These are phyloP conservation scores for Globisporangium splendens DNA, from an alignment of 352 stramenopile genomes.

Conservation along the genomic window DNA sequence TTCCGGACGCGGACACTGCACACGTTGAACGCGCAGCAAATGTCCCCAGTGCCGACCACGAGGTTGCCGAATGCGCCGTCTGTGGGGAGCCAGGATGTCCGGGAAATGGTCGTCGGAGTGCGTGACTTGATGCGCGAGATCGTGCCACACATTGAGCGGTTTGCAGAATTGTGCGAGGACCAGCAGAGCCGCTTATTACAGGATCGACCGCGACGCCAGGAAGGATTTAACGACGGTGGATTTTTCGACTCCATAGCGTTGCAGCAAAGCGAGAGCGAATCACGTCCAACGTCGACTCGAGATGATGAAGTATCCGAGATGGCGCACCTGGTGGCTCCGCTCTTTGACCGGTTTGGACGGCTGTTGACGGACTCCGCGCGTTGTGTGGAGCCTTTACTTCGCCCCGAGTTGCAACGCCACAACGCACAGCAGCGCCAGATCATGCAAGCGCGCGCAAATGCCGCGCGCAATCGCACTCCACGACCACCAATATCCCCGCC, in stretches of 20 bases:
- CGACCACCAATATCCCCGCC: conserved; percentile 2
- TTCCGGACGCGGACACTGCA: conserved; percentile 93
- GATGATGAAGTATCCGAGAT: conserved; percentile 24
- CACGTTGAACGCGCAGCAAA: conserved; percentile 32
- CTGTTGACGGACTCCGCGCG: conserved; percentile 65
- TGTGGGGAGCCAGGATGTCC: conserved; percentile 40
- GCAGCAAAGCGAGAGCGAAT: too few species aligned
- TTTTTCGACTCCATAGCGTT: too few species aligned
- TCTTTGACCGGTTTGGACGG: conserved; percentile 81
- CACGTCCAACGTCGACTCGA: neutral
- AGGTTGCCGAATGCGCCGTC: conserved; percentile 48
- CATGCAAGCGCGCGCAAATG: conserved; percentile 19
- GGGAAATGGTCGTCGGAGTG: conserved; percentile 47
- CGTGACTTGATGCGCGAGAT: conserved; percentile 69
- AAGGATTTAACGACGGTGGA: too few species aligned
- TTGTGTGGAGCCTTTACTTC: conserved; percentile 58
- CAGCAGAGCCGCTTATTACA: neutral
- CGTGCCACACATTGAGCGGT: conserved; percentile 61
- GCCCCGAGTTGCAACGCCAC: conserved; percentile 39
- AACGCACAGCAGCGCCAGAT: conserved; percentile 27
- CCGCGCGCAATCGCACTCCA: conserved; percentile 1
- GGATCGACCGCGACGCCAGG: too few species aligned
- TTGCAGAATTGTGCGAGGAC: conserved; percentile 60
- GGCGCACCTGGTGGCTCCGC: conserved; percentile 59
- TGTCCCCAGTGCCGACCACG: conserved; percentile 57